A percentile compares a stretch with the other conserved stretches of the same genome.
phyloP scores from a whole-genome alignment of 2,329 filamentous ascomycete genomes.

The Boeremia lycopersici region DNA sequence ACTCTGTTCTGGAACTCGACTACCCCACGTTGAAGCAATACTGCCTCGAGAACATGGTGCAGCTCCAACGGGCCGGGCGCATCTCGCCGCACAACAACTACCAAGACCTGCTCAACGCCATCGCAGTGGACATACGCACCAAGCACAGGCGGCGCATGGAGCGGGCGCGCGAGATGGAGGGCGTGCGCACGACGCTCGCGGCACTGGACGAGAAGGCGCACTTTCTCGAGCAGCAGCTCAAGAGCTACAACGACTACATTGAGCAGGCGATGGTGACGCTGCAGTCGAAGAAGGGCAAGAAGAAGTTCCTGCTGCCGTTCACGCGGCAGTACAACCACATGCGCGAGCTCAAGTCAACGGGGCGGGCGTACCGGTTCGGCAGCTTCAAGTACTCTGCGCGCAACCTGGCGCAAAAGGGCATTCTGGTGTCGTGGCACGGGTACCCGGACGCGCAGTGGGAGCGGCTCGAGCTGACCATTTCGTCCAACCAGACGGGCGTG shows the following conservation, averaged over 20 bases:
- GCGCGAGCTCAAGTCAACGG: conserved; percentile 88
- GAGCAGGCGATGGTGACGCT: conserved; percentile 97
- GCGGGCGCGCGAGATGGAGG: conserved; percentile 87
- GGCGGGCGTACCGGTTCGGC: conserved; percentile 95
- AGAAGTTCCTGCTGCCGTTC: conserved; percentile 92
- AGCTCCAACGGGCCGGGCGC: conserved; percentile 82
- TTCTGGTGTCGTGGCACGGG: conserved; percentile 88
- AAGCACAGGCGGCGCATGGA: conserved; percentile 94
- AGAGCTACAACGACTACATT: conserved; percentile 98
- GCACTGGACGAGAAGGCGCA: conserved; percentile 85
- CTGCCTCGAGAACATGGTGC: conserved; percentile 91
- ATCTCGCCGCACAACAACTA: conserved; percentile 89
- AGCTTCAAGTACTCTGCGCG: conserved; percentile 96
- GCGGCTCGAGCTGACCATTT: conserved; percentile 91
- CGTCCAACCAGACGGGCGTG: conserved; percentile 89
- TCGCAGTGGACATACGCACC: conserved; percentile 93
- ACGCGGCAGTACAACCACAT: conserved; percentile 99
- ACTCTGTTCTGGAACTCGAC: conserved; percentile 79
- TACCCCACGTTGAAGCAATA: conserved; percentile 93
- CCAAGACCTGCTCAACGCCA: conserved; percentile 96
- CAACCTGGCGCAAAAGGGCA: conserved; percentile 88
- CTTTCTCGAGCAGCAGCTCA: conserved; percentile 93
- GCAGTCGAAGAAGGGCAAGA: conserved; percentile 96
- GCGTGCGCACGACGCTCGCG: conserved; percentile 73
- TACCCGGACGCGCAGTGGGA: conserved; percentile 85